Conservation (phyloP, 2,329 filamentous ascomycete species). For the Alternaria metachromatica region DNA sequence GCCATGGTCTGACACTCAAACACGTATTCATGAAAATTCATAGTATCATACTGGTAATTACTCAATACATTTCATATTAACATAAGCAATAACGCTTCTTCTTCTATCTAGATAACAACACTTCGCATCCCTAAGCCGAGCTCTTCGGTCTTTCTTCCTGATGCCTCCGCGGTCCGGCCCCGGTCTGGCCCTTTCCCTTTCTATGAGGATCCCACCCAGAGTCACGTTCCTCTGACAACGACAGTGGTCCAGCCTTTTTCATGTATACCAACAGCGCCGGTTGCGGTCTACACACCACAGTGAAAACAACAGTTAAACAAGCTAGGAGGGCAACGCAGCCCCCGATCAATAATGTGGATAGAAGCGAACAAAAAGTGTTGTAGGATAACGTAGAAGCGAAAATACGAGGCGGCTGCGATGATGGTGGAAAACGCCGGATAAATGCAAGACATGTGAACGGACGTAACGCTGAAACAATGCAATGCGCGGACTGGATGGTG, state of each 20-base stretch:
- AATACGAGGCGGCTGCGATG: slow-evolving; percentile 23
- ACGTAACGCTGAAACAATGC: slow-evolving; percentile 31
- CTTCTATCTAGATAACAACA: not conserved
- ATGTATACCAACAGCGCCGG: slow-evolving; percentile 11
- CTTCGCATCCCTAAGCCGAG: not conserved
- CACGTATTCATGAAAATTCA: not conserved
- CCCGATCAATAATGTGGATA: slow-evolving; percentile 13
- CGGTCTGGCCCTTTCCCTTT: slow-evolving; percentile 1
- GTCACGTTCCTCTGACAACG: not conserved
- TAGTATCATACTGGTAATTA: not conserved
- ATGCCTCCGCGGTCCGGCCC: not conserved
- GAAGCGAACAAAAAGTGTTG: slow-evolving; percentile 11
- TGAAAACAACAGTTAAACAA: slow-evolving; percentile 15
- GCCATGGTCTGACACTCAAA: not conserved
- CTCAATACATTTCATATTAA: slow-evolving; percentile 7
- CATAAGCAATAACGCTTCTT: slow-evolving; percentile 5
- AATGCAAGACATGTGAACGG: slow-evolving; percentile 29
- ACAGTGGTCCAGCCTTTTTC: slow-evolving; percentile 7
- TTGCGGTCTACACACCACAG: not conserved
- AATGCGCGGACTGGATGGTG: slow-evolving; percentile 2
- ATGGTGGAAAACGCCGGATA: slow-evolving; percentile 25
- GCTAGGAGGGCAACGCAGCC: slow-evolving; percentile 3
- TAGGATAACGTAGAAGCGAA: slow-evolving; percentile 5
- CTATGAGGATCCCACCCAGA: not conserved
- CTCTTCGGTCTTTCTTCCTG: not conserved